phyloP scores from a whole-genome alignment of 164 flowering plant species.

The Magnolia officinalis region DNA sequence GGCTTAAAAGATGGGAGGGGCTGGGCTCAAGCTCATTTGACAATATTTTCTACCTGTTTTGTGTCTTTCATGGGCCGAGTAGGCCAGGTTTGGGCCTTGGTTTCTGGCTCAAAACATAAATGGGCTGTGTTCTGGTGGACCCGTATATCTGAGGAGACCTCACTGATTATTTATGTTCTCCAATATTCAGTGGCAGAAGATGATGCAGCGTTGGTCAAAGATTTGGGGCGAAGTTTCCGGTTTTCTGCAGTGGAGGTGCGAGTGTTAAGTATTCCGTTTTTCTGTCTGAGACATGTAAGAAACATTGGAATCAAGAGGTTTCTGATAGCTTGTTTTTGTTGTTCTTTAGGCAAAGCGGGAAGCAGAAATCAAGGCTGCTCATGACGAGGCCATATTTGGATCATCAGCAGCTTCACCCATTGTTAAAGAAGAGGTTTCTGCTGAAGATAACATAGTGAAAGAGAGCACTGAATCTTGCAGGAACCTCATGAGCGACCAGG shows the following conservation, averaged over 20 bases:
- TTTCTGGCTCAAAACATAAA: not conserved
- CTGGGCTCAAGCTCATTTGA: not conserved
- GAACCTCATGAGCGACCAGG: conserved; percentile 65
- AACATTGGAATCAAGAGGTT: not conserved
- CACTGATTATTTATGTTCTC: not conserved
- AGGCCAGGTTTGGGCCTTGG: not conserved
- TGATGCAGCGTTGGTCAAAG: conserved; percentile 68
- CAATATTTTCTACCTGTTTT: not conserved
- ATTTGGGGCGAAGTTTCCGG: conserved; percentile 70
- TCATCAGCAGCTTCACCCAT: conserved; percentile 28
- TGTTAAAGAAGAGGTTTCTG: not conserved
- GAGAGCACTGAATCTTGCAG: not conserved
- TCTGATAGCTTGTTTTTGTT: not conserved
- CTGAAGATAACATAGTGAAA: not conserved
- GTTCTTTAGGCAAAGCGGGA: conserved; percentile 62
- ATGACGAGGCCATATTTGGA: conserved; percentile 93
- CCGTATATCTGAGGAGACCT: not conserved
- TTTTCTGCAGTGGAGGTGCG: conserved; percentile 78
- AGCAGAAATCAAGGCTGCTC: conserved; percentile 68
- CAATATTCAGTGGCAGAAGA: conserved; percentile 66
- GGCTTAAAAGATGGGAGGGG: too few species aligned
- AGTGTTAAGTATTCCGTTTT: not conserved
- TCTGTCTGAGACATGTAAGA: not conserved
- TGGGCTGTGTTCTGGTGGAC: not conserved
- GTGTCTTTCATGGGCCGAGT: not conserved